Evolutionary conservation across 2,329 filamentous ascomycete species (phyloP).

Genomic region (Teratosphaeria zuluensis): DNA sequence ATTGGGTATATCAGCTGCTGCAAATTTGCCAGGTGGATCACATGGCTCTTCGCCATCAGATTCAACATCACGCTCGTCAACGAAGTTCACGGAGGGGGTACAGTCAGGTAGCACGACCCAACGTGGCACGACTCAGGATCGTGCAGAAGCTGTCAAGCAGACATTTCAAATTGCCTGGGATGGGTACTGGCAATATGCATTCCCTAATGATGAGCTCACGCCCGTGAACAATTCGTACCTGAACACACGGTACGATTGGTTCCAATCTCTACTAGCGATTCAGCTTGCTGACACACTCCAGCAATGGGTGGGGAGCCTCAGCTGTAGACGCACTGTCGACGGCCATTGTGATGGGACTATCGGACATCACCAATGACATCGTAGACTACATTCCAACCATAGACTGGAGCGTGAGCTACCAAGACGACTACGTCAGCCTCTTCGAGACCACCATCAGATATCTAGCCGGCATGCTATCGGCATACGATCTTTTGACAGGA

Average conservation of each 20-base stretch:
- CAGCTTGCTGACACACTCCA: background rate
- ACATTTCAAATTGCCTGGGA: background rate
- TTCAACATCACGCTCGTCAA: background rate
- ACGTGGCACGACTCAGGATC: too few relatives aligned
- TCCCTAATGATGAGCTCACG: slow-evolving; percentile 2
- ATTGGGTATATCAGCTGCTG: background rate
- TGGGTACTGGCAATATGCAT: slow-evolving; percentile 1
- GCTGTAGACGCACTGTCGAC: slow-evolving; percentile 1
- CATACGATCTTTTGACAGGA: background rate
- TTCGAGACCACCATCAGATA: slow-evolving; percentile 1
- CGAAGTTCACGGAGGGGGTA: background rate
- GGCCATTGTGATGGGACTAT: background rate
- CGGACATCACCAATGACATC: background rate
- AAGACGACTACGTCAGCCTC: background rate
- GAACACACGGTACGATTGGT: background rate
- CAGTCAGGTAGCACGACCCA: background rate
- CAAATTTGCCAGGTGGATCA: background rate
- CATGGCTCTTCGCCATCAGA: background rate
- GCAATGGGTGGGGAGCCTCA: slow-evolving; percentile 1
- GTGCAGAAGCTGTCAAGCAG: background rate
- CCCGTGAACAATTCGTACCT: background rate
- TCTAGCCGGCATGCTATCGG: background rate
- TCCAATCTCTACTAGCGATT: background rate
- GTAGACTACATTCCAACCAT: background rate
- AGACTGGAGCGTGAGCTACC: background rate